Evolutionary conservation across 768 basidiomycete species (phyloP), one percentile per base, ranked within the genome.

Genomic region (Mycena kentingensis): DNA sequence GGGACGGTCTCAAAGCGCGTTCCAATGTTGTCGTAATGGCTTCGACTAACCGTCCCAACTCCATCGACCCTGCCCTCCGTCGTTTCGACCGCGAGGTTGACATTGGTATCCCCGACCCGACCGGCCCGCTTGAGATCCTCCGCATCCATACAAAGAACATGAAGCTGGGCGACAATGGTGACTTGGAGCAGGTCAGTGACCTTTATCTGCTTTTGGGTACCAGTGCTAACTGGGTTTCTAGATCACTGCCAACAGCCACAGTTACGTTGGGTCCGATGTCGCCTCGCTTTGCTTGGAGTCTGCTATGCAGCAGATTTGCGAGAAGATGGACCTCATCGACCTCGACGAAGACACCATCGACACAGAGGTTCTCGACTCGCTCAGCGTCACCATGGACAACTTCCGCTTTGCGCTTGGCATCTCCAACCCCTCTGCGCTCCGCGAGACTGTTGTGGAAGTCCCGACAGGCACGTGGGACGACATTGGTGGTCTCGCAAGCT

Each of bases 81-180:
- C 92, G 96, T 52, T 98, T 98, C 73, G 96, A 98, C 74, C 90
- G 96, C 67, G 96, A 98, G 74, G 89, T 98, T 60, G 96, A 98
- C 73, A 99, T 99, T 57, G 93, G 97, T 65, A 98, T 99, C 61
- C 97, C 71, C 36, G 96, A 98, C 70, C 96, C 96, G 0, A 98
- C 96, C 54, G 96, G 96, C 46, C 95, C 96, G 73, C 83, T 98
- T 37, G 96, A 98, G 69, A 98, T 98, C 65, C 86, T 98, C 56
- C 90, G 96, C 46, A 98, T 99, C 54, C 96, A 98, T 79, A 98
- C 97, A 51, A 98, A 98, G 86, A 98, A 99, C 77, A 98, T 99
- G 97, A 99, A 98, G 73, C 80, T 98, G 43, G 83, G 72, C 79
- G 94, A 98, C 50, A 95, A 98, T 60, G 96, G 97, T 32, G 96